Percentiles rank a stretch among this genome's conserved stretches.
Evolutionary conservation across 345 rosid genomes (phyloP).

Genomic region (Hibiscus syriacus): DNA sequence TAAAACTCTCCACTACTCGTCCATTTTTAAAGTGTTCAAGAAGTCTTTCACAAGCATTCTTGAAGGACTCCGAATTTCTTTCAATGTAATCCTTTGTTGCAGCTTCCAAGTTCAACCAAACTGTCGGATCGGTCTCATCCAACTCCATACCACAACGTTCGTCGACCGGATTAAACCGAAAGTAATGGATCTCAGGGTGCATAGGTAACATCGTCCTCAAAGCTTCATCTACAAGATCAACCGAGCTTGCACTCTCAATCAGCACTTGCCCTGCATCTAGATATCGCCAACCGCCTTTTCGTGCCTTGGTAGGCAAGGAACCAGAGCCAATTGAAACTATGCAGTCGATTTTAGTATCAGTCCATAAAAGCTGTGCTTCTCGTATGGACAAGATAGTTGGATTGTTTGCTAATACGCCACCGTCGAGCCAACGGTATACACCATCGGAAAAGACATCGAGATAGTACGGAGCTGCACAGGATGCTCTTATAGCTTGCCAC

Average conservation of each 20-base stretch:
- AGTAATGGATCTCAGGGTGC: slow-evolving; percentile 88
- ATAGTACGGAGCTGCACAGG: slow-evolving; percentile 98
- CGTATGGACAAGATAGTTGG: slow-evolving; percentile 85
- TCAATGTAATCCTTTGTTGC: slow-evolving; percentile 71
- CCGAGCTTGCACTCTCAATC: slow-evolving; percentile 97
- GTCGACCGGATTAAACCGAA: slow-evolving; percentile 93
- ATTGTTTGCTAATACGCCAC: slow-evolving; percentile 95
- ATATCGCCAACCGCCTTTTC: slow-evolving; percentile 98
- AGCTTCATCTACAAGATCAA: slow-evolving; percentile 93
- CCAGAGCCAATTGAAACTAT: slow-evolving; percentile 94
- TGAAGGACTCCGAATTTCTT: slow-evolving; percentile 55
- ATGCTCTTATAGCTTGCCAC: slow-evolving; percentile 99
- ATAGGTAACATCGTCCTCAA: slow-evolving; percentile 78
- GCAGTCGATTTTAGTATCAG: slow-evolving; percentile 89
- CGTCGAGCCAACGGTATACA: slow-evolving; percentile 96
- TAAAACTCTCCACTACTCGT: no score
- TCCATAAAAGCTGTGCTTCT: slow-evolving; percentile 99
- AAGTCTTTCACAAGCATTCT: slow-evolving; percentile 21
- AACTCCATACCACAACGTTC: slow-evolving; percentile 96
- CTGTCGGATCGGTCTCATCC: slow-evolving; percentile 96
- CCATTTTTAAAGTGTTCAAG: no score
- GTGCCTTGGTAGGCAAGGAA: slow-evolving; percentile 85
- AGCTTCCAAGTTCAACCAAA: slow-evolving; percentile 91
- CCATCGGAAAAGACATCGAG: slow-evolving; percentile 96
- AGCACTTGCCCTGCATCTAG: slow-evolving; percentile 94